Percentiles rank a stretch among this genome's conserved stretches.
These are phyloP conservation scores for Nepenthes alata DNA, from an alignment of 179 eudicot genomes.

Conservation along the genomic window DNA sequence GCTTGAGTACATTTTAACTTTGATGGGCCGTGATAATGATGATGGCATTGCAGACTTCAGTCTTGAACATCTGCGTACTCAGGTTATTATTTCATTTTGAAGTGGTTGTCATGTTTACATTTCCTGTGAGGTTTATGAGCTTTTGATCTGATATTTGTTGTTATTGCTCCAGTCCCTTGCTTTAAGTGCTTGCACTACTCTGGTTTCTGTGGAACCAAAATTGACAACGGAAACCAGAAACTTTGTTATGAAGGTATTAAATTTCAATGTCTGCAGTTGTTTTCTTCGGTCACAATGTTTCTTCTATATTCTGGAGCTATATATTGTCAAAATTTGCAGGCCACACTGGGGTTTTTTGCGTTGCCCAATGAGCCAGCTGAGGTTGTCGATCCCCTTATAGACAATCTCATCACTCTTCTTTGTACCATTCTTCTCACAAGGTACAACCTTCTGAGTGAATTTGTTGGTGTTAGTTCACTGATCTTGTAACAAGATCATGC, in stretches of 20 bases:
- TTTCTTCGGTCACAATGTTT: not conserved
- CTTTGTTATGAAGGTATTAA: slow-evolving; percentile 68
- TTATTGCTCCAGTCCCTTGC: slow-evolving; percentile 68
- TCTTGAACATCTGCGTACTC: slow-evolving; percentile 69
- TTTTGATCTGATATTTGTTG: not conserved
- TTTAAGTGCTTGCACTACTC: slow-evolving; percentile 92
- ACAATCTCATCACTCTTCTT: slow-evolving; percentile 69
- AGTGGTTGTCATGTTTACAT: not conserved
- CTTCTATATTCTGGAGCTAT: not conserved
- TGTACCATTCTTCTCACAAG: slow-evolving; percentile 85
- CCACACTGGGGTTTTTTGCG: slow-evolving; percentile 84
- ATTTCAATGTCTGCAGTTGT: not conserved
- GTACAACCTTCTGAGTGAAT: slow-evolving; percentile 20
- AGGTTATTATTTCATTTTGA: slow-evolving; percentile 30
- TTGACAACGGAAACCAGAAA: slow-evolving; percentile 79
- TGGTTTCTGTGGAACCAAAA: slow-evolving; percentile 98
- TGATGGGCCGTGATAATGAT: slow-evolving; percentile 93
- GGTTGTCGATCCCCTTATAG: slow-evolving; percentile 63
- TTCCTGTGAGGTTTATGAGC: not conserved
- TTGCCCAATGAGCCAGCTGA: slow-evolving; percentile 85
- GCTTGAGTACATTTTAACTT: slow-evolving; percentile 79
- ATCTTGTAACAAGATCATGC: too few species aligned
- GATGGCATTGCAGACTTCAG: slow-evolving; percentile 59
- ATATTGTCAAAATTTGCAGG: slow-evolving; percentile 33
- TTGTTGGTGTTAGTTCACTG: not conserved